Percentiles rank a stretch among this genome's conserved stretches.
These are phyloP conservation scores for Petunia hybrid DNA, from an alignment of 305 asterid genomes.

Conservation along the genomic window DNA sequence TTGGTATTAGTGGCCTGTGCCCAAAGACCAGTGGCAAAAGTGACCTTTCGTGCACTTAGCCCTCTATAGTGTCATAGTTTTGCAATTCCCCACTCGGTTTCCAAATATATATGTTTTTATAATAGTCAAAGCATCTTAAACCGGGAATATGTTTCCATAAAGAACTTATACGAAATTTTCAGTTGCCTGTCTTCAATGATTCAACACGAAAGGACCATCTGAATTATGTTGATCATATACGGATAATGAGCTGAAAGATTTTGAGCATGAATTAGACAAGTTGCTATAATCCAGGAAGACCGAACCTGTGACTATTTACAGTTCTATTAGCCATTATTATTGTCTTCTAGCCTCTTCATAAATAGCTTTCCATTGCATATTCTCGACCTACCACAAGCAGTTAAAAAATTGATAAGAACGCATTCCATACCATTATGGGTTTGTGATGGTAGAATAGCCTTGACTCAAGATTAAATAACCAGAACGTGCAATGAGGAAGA, in stretches of 20 bases:
- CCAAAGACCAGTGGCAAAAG: too few relatives aligned
- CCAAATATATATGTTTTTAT: background rate
- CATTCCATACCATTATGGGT: background rate
- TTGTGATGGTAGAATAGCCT: slow-evolving; percentile 26
- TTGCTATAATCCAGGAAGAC: slow-evolving; percentile 2
- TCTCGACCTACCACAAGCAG: slow-evolving; percentile 4
- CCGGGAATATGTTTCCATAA: background rate
- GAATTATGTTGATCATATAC: background rate
- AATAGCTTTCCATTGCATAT: background rate
- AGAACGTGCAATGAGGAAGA: background rate
- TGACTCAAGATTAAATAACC: background rate
- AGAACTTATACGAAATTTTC: background rate
- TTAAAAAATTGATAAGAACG: background rate
- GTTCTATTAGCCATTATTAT: slow-evolving; percentile 3
- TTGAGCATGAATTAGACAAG: slow-evolving; percentile 1
- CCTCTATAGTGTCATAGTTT: too few relatives aligned
- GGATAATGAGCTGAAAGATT: background rate
- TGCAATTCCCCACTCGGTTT: background rate
- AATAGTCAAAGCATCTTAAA: background rate
- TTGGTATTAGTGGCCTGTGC: too few relatives aligned
- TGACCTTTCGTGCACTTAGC: too few relatives aligned
- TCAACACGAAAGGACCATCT: background rate
- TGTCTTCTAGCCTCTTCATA: slow-evolving; percentile 17
- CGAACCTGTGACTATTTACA: slow-evolving; percentile 24
- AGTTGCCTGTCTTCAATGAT: background rate